Evolutionary conservation across 805 yeast species (phyloP).

Genomic region (Huiozyma sinensis): DNA sequence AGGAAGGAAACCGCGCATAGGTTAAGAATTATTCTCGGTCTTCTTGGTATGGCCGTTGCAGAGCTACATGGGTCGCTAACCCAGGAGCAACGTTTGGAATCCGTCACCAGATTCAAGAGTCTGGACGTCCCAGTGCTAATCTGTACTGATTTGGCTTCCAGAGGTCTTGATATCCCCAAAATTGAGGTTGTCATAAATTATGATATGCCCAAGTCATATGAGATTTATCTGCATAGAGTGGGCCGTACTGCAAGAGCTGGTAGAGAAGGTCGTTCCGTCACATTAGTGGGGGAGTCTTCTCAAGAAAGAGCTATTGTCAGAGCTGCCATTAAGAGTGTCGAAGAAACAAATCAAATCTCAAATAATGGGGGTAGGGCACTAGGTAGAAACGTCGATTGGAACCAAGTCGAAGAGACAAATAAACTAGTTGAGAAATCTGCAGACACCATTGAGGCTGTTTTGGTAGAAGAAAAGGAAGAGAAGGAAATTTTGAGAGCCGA

Average conservation of each 20-base stretch:
- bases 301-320: conserved; percentile 85
- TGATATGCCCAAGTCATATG: conserved; percentile 92
- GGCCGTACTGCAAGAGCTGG: conserved; percentile 99
- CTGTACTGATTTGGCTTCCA: conserved; percentile 96
- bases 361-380: conserved; percentile 42
- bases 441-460: conserved; percentile 58
- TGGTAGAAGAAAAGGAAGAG: conserved; percentile 79
- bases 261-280: conserved; percentile 83
- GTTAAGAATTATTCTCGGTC: conserved; percentile 64
- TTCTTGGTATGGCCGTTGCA: conserved; percentile 64
- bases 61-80: conserved; percentile 77
- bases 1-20: conserved; percentile 87
- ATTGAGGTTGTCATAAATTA: conserved; percentile 89
- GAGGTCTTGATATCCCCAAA: conserved; percentile 98
- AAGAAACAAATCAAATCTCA: conserved; percentile 27
- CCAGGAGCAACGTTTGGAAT: conserved; percentile 86
- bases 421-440: conserved; percentile 49
- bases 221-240: conserved; percentile 89
- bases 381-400: conserved; percentile 92
- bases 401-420: conserved; percentile 60
- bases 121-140: conserved; percentile 76
- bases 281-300: conserved; percentile 89
- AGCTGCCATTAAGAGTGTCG: conserved; percentile 68
- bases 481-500: conserved; percentile 84
- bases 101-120: conserved; percentile 73